phyloP scores from a whole-genome alignment of 805 yeast genomes.

The Barnettozyma botsteinii region DNA sequence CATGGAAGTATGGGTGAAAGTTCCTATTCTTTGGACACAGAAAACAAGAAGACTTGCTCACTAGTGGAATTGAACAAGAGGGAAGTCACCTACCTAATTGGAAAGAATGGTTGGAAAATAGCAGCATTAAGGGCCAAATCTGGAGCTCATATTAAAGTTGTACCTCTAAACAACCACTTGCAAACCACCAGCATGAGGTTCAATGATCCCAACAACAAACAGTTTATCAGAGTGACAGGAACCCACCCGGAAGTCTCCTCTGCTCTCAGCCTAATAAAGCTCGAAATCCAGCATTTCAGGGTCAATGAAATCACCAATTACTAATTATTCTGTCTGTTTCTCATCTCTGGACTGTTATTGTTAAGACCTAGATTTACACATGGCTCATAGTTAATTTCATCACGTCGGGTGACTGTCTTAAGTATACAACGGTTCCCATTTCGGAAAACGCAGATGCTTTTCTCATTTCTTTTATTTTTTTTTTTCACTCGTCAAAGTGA shows the following conservation, averaged over 20 bases:
- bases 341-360: conserved; percentile 1
- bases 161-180: conserved; percentile 28
- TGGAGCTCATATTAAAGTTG: conserved; percentile 34
- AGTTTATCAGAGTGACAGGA: conserved; percentile 30
- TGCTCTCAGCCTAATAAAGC: conserved; percentile 26
- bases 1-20: too few species aligned
- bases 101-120: conserved; percentile 37
- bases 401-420: conserved; percentile 15
- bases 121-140: conserved; percentile 30
- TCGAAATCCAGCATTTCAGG: conserved; percentile 20
- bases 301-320: conserved; percentile 6
- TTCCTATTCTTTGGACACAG: too few species aligned
- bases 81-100: conserved; percentile 39
- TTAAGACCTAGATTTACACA: conserved; percentile 18
- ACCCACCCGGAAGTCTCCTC: conserved; percentile 18
- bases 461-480: conserved; percentile 10
- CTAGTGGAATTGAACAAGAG: conserved; percentile 22
- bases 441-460: conserved; percentile 3
- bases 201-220: conserved; percentile 17
- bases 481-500: conserved; percentile 14
- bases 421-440: conserved; percentile 9
- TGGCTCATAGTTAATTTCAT: conserved; percentile 5
- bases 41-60: conserved; percentile 1
- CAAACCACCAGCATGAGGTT: conserved; percentile 12
- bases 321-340: not conserved